Conservation (phyloP, 140 eudicot species). For the Ambrosia hybrid region DNA sequence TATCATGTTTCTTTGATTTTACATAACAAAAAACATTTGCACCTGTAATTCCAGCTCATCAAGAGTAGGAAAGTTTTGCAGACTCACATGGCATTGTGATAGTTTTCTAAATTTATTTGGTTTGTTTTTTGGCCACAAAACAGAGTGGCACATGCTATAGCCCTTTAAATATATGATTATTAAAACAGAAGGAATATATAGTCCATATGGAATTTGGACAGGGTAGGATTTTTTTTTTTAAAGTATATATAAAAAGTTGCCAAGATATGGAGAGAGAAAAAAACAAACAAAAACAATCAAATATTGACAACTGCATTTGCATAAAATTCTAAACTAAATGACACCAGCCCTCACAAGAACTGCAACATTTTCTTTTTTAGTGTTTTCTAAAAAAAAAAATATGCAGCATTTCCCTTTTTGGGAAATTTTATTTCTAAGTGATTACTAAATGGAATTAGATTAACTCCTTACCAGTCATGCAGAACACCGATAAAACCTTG, state of each 20-base stretch:
- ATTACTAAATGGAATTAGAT: neutral
- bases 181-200: constrained; percentile 19
- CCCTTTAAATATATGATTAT: constrained; percentile 27
- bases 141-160: constrained; percentile 26
- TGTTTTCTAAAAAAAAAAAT: neutral
- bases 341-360: neutral
- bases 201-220: constrained; percentile 10
- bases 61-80: constrained; percentile 22
- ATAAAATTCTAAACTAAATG: neutral
- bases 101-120: too few species aligned
- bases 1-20: constrained; percentile 2
- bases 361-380: neutral
- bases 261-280: constrained; percentile 7
- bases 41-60: constrained; percentile 28
- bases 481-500: constrained; percentile 87
- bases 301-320: constrained; percentile 2
- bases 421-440: neutral
- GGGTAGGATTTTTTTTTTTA: neutral
- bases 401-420: constrained; percentile 8
- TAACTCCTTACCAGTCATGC: constrained; percentile 81
- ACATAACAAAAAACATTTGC: constrained; percentile 1
- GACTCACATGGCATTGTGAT: constrained; percentile 27
- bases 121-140: constrained; percentile 30
- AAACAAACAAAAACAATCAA: neutral
- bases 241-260: neutral